Evolutionary conservation across 202 grass and related monocot genomes (phyloP), one percentile per base, ranked within the genome.

Genomic region (Alloteropsis angusta): DNA sequence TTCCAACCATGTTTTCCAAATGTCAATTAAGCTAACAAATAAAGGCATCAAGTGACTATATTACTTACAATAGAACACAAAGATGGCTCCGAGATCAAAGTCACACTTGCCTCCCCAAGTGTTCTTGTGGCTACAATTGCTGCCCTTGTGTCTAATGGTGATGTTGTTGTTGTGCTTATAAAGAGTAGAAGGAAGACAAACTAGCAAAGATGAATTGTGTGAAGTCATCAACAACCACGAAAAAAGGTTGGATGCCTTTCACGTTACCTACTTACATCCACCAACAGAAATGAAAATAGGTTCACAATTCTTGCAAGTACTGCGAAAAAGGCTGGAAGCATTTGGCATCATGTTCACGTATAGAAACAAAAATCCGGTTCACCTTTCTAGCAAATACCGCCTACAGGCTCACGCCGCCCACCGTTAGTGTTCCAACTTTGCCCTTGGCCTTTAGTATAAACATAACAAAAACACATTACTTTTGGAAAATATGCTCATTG

Each of bases 181-280:
- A 69, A 83, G 73, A 50, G 39, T 49, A 4, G 7, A 9, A 28
- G n/a, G 16, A 19, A 30, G 44, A 10, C 45, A 52, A 4, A 32
- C 43, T 5, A 43, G 19, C 7, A 2, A 22, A 21, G 32, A 47
- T 77, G 82, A 42, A 52, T 69, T 77, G 81, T 69, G 81, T 60
- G 72, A 83, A 76, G 53, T 21, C 41, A 77, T 48, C 32, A 47
- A 77, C 62, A 84, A 77, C 73, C 18, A 6, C 47, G 62, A n/a
- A 76, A 68, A 82, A 75, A 76, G 62, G 72, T 41, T 77, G 72
- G 81, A 67, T 42, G 49, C 15, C 39, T 47, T 38, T 83, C 25
- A 41, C 9, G 3, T 56, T 53, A 55, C 23, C 7, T 35, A 5
- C 59, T 65, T 53, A 55, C 23, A 2, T 56, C 8, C 59, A 45